Percentiles rank a stretch among this genome's conserved stretches.
These are phyloP conservation scores for Lyophyllum semitale DNA, from an alignment of 768 basidiomycete genomes.

Conservation along the genomic window DNA sequence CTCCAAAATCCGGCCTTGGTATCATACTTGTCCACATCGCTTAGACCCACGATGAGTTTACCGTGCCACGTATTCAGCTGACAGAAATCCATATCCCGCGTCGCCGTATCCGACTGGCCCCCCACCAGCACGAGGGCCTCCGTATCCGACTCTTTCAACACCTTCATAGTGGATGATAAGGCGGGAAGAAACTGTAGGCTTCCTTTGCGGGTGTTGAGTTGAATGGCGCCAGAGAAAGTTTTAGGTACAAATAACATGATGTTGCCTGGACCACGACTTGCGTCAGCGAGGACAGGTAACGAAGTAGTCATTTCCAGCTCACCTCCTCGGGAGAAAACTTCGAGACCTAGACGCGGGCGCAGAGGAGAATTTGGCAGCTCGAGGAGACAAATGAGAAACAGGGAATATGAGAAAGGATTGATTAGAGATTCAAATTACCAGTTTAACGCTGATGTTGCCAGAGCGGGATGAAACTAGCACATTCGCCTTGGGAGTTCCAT, in stretches of 20 bases:
- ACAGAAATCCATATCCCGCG: slow-evolving; percentile 38
- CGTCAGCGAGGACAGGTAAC: slow-evolving; percentile 6
- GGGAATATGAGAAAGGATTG: not conserved
- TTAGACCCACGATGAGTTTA: slow-evolving; percentile 43
- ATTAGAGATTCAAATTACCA: slow-evolving; percentile 25
- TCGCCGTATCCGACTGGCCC: slow-evolving; percentile 16
- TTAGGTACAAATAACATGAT: slow-evolving; percentile 28
- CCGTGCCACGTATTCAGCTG: slow-evolving; percentile 37
- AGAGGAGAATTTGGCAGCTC: slow-evolving; percentile 33
- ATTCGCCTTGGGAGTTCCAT: slow-evolving; percentile 33
- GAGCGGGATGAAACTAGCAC: slow-evolving; percentile 37
- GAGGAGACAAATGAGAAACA: slow-evolving; percentile 1
- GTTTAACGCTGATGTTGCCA: slow-evolving; percentile 40
- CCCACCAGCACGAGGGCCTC: slow-evolving; percentile 43
- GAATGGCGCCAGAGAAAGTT: slow-evolving; percentile 30
- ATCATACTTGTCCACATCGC: slow-evolving; percentile 38
- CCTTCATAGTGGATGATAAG: slow-evolving; percentile 23
- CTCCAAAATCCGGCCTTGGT: slow-evolving; percentile 40
- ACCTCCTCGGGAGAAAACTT: slow-evolving; percentile 37
- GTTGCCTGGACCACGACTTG: slow-evolving; percentile 17
- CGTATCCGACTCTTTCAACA: slow-evolving; percentile 28
- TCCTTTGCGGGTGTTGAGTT: slow-evolving; percentile 24
- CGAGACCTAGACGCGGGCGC: slow-evolving; percentile 39
- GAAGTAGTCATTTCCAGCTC: not conserved
- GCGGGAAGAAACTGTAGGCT: slow-evolving; percentile 29